Evolutionary conservation across 352 stramenopile species (phyloP).

Genomic region (Hyaloperonospora arabidopsidis): DNA sequence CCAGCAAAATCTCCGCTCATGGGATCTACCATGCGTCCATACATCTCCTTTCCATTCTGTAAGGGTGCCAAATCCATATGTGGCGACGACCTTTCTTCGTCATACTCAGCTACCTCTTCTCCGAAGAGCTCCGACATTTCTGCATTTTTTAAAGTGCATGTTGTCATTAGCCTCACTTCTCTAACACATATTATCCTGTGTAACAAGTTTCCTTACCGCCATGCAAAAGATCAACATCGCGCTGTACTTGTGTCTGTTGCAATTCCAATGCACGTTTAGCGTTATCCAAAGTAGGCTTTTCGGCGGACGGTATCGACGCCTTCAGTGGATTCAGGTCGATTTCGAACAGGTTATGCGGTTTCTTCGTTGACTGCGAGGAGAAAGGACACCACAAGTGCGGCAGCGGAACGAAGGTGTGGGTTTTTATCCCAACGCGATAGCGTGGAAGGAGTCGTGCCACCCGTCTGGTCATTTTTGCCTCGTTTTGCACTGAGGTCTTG

Average conservation of each 20-base stretch:
- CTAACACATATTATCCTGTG: background rate
- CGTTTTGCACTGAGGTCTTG: too few relatives aligned
- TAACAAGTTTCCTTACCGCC: conserved; percentile 16
- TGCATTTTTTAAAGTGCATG: conserved; percentile 8
- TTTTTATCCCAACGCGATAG: background rate
- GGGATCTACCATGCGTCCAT: background rate
- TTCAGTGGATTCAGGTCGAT: conserved; percentile 35
- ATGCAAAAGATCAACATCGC: conserved; percentile 41
- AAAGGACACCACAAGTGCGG: conserved; percentile 1
- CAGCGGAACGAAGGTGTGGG: background rate
- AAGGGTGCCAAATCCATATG: conserved; percentile 8
- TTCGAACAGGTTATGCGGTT: conserved; percentile 39
- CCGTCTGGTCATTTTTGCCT: too few relatives aligned
- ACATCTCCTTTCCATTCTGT: background rate
- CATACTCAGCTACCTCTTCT: conserved; percentile 33
- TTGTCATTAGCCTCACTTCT: background rate
- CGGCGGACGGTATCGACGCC: conserved; percentile 3
- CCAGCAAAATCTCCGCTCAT: background rate
- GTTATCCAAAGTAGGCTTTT: conserved; percentile 14
- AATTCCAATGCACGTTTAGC: conserved; percentile 13
- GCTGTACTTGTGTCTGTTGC: conserved; percentile 17
- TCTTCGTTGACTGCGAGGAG: conserved; percentile 3
- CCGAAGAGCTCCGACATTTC: conserved; percentile 49
- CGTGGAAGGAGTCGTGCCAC: too few relatives aligned
- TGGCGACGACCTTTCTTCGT: conserved; percentile 9